phyloP scores from a whole-genome alignment of 176 grass and related monocot species.

The Cenchrus purpureus region DNA sequence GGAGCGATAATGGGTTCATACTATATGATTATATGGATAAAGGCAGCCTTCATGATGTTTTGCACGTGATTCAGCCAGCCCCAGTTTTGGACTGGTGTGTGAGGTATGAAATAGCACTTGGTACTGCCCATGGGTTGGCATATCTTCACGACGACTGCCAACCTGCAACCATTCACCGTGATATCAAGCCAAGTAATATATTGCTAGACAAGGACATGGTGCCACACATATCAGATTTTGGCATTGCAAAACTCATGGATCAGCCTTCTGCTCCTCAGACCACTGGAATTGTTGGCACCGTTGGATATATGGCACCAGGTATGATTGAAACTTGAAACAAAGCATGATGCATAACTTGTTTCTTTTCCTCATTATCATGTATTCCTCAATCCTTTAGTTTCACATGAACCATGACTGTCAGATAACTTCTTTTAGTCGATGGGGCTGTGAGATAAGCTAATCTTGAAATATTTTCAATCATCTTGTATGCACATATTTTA shows the following conservation, averaged over 20 bases:
- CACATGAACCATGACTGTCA: not conserved
- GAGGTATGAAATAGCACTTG: conserved; percentile 71
- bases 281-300: conserved; percentile 70
- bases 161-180: conserved; percentile 75
- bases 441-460: not conserved
- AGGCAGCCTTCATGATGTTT: conserved; percentile 78
- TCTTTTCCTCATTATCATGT: not conserved
- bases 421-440: not conserved
- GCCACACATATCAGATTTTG: conserved; percentile 92
- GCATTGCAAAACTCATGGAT: conserved; percentile 77
- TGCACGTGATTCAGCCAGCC: conserved; percentile 53
- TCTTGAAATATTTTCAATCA: not conserved
- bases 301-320: conserved; percentile 91
- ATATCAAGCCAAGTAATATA: conserved; percentile 92
- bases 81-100: conserved; percentile 66
- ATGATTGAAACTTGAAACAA: conserved; percentile 18
- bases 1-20: conserved; percentile 72
- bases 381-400: not conserved
- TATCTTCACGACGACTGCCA: conserved; percentile 80
- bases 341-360: not conserved
- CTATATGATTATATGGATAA: conserved; percentile 83
- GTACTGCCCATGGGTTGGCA: conserved; percentile 67
- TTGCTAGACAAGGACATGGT: conserved; percentile 74
- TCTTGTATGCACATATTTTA: not conserved
- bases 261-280: conserved; percentile 52